Evolutionary conservation across 2,329 filamentous ascomycete genomes (phyloP).

Genomic region (Sclerotinia spermophila): DNA sequence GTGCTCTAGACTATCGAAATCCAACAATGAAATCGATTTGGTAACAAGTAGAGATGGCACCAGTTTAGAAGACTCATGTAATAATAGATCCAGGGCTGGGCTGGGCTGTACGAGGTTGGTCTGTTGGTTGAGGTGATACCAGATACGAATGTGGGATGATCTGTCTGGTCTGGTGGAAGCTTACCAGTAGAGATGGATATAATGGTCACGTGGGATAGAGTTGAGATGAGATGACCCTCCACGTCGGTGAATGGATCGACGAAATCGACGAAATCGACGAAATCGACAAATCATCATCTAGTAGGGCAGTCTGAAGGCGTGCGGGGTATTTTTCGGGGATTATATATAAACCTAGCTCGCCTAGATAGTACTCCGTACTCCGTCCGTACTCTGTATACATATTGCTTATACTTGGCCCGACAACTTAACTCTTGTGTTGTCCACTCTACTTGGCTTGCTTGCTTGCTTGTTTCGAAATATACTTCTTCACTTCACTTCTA

Average conservation of each 20-base stretch:
- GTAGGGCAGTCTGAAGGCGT: neutral
- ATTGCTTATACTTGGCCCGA: too few species aligned
- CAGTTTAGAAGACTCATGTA: neutral
- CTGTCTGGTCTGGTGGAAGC: too few species aligned
- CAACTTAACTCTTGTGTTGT: too few species aligned
- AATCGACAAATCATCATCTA: neutral
- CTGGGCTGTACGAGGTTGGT: conserved; percentile 4
- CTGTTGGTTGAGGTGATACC: neutral
- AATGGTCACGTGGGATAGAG: too few species aligned
- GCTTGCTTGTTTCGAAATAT: neutral
- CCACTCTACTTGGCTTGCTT: neutral
- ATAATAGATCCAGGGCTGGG: neutral
- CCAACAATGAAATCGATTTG: neutral
- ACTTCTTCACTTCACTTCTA: neutral
- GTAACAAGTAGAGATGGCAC: neutral
- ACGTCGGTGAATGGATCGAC: neutral
- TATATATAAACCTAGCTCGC: neutral
- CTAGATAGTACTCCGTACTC: too few species aligned
- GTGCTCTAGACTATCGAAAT: neutral
- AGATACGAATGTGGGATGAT: neutral
- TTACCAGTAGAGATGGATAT: too few species aligned
- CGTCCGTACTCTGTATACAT: too few species aligned
- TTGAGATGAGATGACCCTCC: neutral
- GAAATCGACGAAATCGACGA: too few species aligned
- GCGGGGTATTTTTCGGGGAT: neutral